These are phyloP conservation scores for Ophiostoma tasmaniense DNA, from an alignment of 2,329 filamentous ascomycete genomes.

Conservation along the genomic window DNA sequence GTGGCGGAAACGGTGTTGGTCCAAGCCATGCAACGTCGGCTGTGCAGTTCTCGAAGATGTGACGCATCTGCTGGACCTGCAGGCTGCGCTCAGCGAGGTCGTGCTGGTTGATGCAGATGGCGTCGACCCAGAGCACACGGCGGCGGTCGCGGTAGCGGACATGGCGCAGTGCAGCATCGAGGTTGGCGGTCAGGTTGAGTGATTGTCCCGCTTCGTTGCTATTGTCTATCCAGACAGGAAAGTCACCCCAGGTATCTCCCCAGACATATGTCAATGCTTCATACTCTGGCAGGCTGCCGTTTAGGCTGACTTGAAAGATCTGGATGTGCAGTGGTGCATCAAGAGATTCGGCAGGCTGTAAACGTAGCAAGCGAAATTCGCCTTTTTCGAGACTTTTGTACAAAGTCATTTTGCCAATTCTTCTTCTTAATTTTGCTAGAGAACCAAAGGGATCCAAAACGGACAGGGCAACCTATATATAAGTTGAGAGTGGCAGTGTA, in stretches of 20 bases:
- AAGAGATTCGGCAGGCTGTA: neutral
- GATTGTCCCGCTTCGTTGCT: neutral
- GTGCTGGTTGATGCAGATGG: constrained; percentile 21
- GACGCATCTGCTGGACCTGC: constrained; percentile 18
- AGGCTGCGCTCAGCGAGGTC: constrained; percentile 15
- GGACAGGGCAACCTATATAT: neutral
- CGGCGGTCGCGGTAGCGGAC: neutral
- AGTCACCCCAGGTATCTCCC: neutral
- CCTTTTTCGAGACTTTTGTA: neutral
- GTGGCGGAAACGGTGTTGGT: neutral
- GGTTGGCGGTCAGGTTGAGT: neutral
- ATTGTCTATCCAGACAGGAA: neutral
- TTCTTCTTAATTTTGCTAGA: neutral
- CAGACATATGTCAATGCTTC: neutral
- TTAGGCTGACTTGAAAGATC: neutral
- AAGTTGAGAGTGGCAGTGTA: neutral
- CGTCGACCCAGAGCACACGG: constrained; percentile 20
- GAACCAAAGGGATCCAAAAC: neutral
- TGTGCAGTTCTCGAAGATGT: constrained; percentile 17
- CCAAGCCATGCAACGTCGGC: neutral
- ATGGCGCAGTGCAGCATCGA: neutral
- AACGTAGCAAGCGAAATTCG: neutral
- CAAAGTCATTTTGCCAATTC: neutral
- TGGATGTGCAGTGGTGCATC: neutral
- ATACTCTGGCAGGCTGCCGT: neutral